phyloP scores from a whole-genome alignment of 768 basidiomycete genomes.

The Boletus subcaerulescens region DNA sequence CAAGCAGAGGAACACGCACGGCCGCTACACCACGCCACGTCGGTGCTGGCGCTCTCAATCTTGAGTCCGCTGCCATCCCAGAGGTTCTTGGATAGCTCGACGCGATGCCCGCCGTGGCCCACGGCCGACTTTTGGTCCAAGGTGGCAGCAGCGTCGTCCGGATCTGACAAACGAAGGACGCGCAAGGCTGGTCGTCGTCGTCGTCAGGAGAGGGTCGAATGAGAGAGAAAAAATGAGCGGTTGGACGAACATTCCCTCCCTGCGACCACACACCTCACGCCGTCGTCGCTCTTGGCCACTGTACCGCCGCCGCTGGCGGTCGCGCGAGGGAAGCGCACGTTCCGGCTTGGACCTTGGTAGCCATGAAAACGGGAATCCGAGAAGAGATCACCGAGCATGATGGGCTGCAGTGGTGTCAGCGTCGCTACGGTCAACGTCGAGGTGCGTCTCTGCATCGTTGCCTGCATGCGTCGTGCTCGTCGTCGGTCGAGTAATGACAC shows the following conservation, averaged over 20 bases:
- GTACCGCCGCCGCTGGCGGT: conserved; percentile 61
- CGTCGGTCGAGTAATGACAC: too few relatives aligned
- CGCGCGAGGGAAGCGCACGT: conserved; percentile 59
- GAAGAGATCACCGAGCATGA: conserved; percentile 29
- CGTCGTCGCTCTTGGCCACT: conserved; percentile 68
- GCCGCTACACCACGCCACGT: conserved; percentile 77
- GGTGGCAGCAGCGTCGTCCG: conserved; percentile 34
- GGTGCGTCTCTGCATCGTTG: conserved; percentile 24
- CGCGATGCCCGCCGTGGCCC: conserved; percentile 60
- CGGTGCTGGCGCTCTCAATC: conserved; percentile 74
- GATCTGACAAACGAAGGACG: conserved; percentile 55
- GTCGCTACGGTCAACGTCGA: conserved; percentile 21
- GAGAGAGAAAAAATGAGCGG: background rate
- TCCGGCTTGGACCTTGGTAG: conserved; percentile 44
- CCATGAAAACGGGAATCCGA: conserved; percentile 45
- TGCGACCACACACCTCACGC: conserved; percentile 63
- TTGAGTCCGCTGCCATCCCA: conserved; percentile 80
- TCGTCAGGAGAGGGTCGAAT: conserved; percentile 6
- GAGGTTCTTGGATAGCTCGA: conserved; percentile 72
- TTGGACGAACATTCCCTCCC: conserved; percentile 68
- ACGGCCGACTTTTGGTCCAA: conserved; percentile 49
- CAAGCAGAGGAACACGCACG: conserved; percentile 38
- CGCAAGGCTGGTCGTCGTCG: conserved; percentile 46
- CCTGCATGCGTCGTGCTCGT: conserved; percentile 9
- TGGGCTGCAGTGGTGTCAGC: background rate